A percentile compares a stretch with the other conserved stretches of the same genome.
Conservation (phyloP, 768 basidiomycete genomes). For the Lyophyllum atratum region DNA sequence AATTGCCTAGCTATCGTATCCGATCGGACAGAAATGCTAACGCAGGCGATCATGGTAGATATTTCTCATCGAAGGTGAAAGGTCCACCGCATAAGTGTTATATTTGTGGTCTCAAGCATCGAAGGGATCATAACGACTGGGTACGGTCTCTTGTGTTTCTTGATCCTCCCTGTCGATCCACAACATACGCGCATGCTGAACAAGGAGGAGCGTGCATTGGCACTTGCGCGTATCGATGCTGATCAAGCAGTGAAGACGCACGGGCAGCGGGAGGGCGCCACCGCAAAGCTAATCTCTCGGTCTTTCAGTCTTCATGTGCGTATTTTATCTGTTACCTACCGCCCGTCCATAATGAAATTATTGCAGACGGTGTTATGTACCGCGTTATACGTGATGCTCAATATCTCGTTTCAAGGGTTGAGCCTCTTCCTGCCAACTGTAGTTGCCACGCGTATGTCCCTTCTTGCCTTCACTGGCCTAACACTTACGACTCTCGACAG, state of each 20-base stretch:
- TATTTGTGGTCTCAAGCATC: background rate
- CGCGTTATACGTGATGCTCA: conserved; percentile 25
- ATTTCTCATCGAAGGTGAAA: conserved; percentile 42
- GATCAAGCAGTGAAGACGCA: conserved; percentile 31
- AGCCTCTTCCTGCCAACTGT: conserved; percentile 40
- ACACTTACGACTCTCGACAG: background rate
- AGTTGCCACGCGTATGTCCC: conserved; percentile 40
- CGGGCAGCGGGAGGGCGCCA: conserved; percentile 32
- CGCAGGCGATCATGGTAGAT: conserved; percentile 29
- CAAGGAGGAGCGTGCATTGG: conserved; percentile 33
- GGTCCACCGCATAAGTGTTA: background rate
- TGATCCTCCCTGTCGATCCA: conserved; percentile 38
- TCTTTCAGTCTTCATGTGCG: conserved; percentile 35
- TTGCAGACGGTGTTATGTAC: conserved; percentile 21
- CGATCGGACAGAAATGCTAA: background rate
- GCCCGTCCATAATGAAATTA: background rate
- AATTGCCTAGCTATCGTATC: background rate
- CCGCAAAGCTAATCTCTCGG: conserved; percentile 26
- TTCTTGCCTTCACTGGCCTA: background rate
- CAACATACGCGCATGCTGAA: conserved; percentile 33
- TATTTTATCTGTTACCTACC: background rate
- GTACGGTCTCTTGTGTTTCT: conserved; percentile 34
- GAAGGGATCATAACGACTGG: conserved; percentile 38
- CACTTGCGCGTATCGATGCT: conserved; percentile 35
- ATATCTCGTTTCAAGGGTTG: conserved; percentile 33